These are phyloP conservation scores for Ophidiomyces ophidiicola DNA, from an alignment of 2,329 filamentous ascomycete genomes.

Conservation along the genomic window DNA sequence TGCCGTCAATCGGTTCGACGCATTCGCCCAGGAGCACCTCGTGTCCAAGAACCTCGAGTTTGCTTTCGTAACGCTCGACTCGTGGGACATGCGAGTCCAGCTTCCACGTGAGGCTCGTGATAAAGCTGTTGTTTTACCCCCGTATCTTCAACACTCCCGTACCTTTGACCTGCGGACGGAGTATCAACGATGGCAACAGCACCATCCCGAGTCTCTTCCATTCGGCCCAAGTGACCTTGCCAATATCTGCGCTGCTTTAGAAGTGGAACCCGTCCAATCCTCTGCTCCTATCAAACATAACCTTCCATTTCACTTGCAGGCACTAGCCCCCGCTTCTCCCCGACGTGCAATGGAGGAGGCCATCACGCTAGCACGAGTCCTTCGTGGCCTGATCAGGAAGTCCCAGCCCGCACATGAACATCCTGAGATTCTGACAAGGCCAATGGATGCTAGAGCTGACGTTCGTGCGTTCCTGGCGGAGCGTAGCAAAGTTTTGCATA, in stretches of 20 bases:
- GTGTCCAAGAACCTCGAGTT: slow-evolving; percentile 88
- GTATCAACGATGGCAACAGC: slow-evolving; percentile 96
- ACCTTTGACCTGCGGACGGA: slow-evolving; percentile 95
- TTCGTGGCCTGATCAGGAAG: slow-evolving; percentile 87
- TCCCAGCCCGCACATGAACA: slow-evolving; percentile 89
- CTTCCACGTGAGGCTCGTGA: slow-evolving; percentile 93
- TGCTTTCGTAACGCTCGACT: slow-evolving; percentile 94
- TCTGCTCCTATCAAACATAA: slow-evolving; percentile 99
- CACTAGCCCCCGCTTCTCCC: slow-evolving; percentile 85
- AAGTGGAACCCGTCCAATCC: slow-evolving; percentile 94
- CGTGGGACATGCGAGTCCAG: slow-evolving; percentile 96
- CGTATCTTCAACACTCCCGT: slow-evolving; percentile 93
- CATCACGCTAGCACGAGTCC: slow-evolving; percentile 81
- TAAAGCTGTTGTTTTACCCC: slow-evolving; percentile 91
- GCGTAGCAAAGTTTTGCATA: slow-evolving; percentile 93
- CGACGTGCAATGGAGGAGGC: slow-evolving; percentile 96
- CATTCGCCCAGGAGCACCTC: slow-evolving; percentile 84
- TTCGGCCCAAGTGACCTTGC: slow-evolving; percentile 91
- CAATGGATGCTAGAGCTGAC: slow-evolving; percentile 93
- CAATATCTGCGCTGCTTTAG: slow-evolving; percentile 95
- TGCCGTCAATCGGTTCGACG: slow-evolving; percentile 87
- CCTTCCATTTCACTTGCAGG: slow-evolving; percentile 92
- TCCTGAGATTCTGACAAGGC: slow-evolving; percentile 83
- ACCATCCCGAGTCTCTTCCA: slow-evolving; percentile 92
- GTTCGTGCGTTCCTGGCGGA: slow-evolving; percentile 92